Percentiles rank a stretch among this genome's conserved stretches.
phyloP scores from a whole-genome alignment of 176 grass and related monocot species.

The Cymbopogon citratus region DNA sequence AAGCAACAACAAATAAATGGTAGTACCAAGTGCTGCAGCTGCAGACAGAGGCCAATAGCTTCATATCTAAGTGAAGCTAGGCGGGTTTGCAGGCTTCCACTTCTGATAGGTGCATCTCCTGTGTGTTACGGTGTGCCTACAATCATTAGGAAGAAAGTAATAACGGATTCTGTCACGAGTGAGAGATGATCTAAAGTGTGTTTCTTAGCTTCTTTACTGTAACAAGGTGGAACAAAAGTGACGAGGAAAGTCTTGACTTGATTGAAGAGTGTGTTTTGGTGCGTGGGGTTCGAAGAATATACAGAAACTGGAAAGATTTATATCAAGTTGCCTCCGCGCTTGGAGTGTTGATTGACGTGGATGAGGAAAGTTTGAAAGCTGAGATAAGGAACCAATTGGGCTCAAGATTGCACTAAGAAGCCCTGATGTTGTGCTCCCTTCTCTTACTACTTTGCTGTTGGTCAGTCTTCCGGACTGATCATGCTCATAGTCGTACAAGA shows the following conservation, averaged over 20 bases:
- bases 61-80: conserved; percentile 66
- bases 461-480: conserved; percentile 23
- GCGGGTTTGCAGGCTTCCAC: conserved; percentile 54
- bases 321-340: conserved; percentile 37
- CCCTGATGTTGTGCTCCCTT: conserved; percentile 4
- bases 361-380: conserved; percentile 32
- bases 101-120: conserved; percentile 75
- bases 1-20: conserved; percentile 10
- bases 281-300: conserved; percentile 34
- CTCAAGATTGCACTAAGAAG: conserved; percentile 27
- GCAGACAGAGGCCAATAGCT: conserved; percentile 47
- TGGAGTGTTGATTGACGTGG: conserved; percentile 32
- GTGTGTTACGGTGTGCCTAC: conserved; percentile 93
- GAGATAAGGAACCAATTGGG: conserved; percentile 26
- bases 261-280: conserved; percentile 7
- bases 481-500: conserved; percentile 10
- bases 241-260: conserved; percentile 10
- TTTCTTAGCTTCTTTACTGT: conserved; percentile 29
- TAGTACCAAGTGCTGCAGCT: conserved; percentile 29
- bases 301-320: conserved; percentile 38
- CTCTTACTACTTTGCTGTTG: conserved; percentile 26
- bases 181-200: background rate
- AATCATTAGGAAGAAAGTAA: conserved; percentile 56
- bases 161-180: background rate
- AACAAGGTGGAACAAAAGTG: conserved; percentile 9